Evolutionary conservation across 2,329 filamentous ascomycete species (phyloP), one percentile per base, ranked within the genome.

Genomic region (Calonectria pseudoreteaudii): DNA sequence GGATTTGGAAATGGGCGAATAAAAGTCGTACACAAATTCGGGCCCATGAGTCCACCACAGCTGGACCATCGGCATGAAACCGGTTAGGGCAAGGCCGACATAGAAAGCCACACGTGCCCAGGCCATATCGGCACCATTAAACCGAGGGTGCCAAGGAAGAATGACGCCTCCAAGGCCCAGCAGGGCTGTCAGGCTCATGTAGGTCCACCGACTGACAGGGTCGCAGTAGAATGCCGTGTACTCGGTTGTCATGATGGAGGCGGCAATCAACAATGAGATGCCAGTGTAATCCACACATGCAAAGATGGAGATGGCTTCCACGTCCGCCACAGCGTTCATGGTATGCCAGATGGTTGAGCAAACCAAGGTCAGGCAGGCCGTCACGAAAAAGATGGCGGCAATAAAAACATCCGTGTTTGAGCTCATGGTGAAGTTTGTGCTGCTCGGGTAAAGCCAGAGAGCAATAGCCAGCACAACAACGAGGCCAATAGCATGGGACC

Each of bases 141-240:
- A 99, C 26, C 91, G 93, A 36, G 97, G 97, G 84, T 98, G 95
- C 97, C 97, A 99, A 2, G 97, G 96, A 47, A 99, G 90, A 76
- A 98, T 94, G 76, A 97, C 95, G 71, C 97, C 97, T 49, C 93
- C 94, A 71, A 97, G 86, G 62, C 97, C 97, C 31, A 99, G 91
- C 18, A 93, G 83, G 71, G 94, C 93, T 3, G 97, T 98, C 65
- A 94, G 88, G 52, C 90, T 85, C 88, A 99, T 97, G 86, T 98
- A 99, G 16, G 91, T 88, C 90, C 94, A 97, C 70, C 96, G 93
- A 78, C 94, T 96, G 60, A 94, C 81, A 4, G 97, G 96, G 81
- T 99, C 97, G 87, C 97, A 98, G 87, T 99, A 99, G 85, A 99
- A 99, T 30, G 96, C 97, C 0, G 97, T 98, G 87, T 98, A 99